A percentile compares a stretch with the other conserved stretches of the same genome.
Conservation (phyloP, 257 asterid species). For the Verbena officinalis region DNA sequence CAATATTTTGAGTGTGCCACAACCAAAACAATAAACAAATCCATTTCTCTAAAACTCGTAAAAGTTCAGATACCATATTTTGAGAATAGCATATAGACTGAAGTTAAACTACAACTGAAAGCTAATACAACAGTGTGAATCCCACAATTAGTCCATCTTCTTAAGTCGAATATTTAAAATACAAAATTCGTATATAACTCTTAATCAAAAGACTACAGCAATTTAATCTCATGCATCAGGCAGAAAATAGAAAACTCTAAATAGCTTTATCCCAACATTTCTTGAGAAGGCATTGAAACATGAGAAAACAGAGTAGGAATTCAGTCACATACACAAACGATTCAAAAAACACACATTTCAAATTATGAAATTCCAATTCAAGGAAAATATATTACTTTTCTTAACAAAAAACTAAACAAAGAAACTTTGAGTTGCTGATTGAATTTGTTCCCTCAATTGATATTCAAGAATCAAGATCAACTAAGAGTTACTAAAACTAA, state of each 20-base stretch:
- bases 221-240: constrained; percentile 20
- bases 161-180: constrained; percentile 2
- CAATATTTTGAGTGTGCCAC: not conserved
- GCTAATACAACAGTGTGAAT: constrained; percentile 5
- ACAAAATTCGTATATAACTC: constrained; percentile 2
- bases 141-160: constrained; percentile 2
- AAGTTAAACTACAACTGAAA: constrained; percentile 5
- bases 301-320: constrained; percentile 17
- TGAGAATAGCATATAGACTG: not conserved
- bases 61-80: no score
- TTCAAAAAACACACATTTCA: constrained; percentile 8
- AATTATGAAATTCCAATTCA: not conserved
- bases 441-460: constrained; percentile 12
- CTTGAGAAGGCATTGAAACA: constrained; percentile 10
- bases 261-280: constrained; percentile 3
- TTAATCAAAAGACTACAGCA: constrained; percentile 13
- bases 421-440: not conserved
- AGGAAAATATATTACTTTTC: constrained; percentile 8
- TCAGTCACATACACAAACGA: constrained; percentile 11
- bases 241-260: constrained; percentile 1
- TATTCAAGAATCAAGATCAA: constrained; percentile 22
- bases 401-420: not conserved
- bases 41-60: no score
- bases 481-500: not conserved
- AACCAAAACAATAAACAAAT: no score